A percentile compares a stretch with the other conserved stretches of the same genome.
Conservation (phyloP, 768 basidiomycete species). For the Tricholomella constricta region DNA sequence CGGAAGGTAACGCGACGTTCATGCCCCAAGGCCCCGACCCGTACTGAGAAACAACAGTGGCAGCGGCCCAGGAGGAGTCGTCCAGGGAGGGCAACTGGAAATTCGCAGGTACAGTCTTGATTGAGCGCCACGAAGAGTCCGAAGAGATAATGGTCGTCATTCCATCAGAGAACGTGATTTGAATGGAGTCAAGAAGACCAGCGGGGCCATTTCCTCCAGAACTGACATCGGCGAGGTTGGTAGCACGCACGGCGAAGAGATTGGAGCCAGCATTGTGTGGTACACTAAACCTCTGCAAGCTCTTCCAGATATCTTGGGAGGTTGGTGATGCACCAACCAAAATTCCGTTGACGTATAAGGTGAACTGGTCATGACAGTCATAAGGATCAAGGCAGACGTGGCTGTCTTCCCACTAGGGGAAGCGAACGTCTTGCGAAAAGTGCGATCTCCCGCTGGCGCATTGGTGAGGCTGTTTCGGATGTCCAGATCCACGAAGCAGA, state of each 20-base stretch:
- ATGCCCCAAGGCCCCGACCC: slow-evolving; percentile 28
- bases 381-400: slow-evolving; percentile 21
- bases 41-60: slow-evolving; percentile 22
- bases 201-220: slow-evolving; percentile 25
- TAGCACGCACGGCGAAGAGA: slow-evolving; percentile 30
- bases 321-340: slow-evolving; percentile 24
- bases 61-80: slow-evolving; percentile 24
- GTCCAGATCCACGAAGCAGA: slow-evolving; percentile 33
- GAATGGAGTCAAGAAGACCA: slow-evolving; percentile 27
- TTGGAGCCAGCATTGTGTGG: slow-evolving; percentile 17
- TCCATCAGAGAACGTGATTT: slow-evolving; percentile 28
- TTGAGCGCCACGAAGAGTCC: slow-evolving; percentile 25
- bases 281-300: slow-evolving; percentile 24
- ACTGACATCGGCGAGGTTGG: slow-evolving; percentile 23
- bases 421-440: slow-evolving; percentile 29
- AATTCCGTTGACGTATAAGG: slow-evolving; percentile 30
- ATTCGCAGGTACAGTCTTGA: slow-evolving; percentile 21
- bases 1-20: slow-evolving; percentile 20
- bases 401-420: slow-evolving; percentile 25
- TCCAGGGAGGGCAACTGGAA: slow-evolving; percentile 24
- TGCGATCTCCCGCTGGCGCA: slow-evolving; percentile 25
- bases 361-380: slow-evolving; percentile 29
- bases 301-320: slow-evolving; percentile 25
- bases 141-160: slow-evolving; percentile 23
- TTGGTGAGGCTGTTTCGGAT: slow-evolving; percentile 20